phyloP scores from a whole-genome alignment of 768 basidiomycete genomes.

The Termitomyces heimii region DNA sequence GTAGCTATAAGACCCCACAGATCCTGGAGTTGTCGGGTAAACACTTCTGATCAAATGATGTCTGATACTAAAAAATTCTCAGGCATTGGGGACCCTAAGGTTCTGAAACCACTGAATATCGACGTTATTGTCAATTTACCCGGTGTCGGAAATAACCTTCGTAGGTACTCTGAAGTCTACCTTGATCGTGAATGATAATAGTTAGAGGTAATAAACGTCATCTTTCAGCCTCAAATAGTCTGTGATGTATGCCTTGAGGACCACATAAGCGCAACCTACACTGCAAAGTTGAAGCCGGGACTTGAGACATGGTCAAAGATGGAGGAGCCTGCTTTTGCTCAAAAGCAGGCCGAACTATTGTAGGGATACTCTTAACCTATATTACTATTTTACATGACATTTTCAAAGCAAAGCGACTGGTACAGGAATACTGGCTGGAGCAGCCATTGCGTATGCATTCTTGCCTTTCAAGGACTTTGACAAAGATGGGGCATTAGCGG shows the following conservation, averaged over 20 bases:
- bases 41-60: neutral
- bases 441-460: neutral
- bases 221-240: neutral
- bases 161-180: no score
- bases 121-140: neutral
- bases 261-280: neutral
- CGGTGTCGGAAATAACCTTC: slow-evolving; percentile 11
- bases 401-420: neutral
- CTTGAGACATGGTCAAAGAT: neutral
- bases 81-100: slow-evolving; percentile 7
- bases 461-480: neutral
- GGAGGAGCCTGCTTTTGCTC: neutral
- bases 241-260: neutral
- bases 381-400: neutral
- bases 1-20: slow-evolving; percentile 7
- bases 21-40: slow-evolving; percentile 12
- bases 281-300: neutral
- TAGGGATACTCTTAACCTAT: neutral
- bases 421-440: neutral
- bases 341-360: neutral
- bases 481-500: neutral
- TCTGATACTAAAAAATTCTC: neutral
- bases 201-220: neutral
- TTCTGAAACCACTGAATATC: slow-evolving; percentile 2
- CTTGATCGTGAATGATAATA: no score